Percentiles rank a stretch among this genome's conserved stretches.
Evolutionary conservation across 108 stramenopile species (phyloP).

Genomic region (Parmales sp.): DNA sequence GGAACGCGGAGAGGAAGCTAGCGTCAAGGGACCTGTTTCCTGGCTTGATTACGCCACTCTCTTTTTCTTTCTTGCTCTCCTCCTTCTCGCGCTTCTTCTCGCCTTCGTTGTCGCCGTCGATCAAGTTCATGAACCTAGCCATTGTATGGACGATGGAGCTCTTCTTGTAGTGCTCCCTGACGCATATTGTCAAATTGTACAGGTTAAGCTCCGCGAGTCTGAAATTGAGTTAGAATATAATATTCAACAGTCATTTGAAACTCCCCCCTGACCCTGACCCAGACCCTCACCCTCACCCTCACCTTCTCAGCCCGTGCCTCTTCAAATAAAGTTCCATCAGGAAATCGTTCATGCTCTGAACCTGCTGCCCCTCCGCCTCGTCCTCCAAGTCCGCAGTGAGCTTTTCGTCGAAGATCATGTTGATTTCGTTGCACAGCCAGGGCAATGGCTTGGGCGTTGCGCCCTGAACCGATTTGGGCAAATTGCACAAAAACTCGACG

Average conservation of each 20-base stretch:
- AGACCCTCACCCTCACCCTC: too few species aligned
- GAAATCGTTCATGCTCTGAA: constrained; percentile 30
- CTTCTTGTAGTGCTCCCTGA: constrained; percentile 24
- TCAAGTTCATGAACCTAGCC: constrained; percentile 23
- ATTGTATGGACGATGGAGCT: constrained; percentile 23
- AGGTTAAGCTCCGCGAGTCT: constrained; percentile 33
- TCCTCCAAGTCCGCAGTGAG: constrained; percentile 18
- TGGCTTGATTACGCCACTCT: constrained; percentile 11
- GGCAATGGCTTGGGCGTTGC: constrained; percentile 17
- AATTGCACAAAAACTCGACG: constrained; percentile 33
- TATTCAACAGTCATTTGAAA: too few species aligned
- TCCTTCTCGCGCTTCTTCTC: background rate
- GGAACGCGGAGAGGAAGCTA: constrained; percentile 18
- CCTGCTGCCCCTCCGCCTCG: constrained; percentile 23
- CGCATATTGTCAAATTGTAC: constrained; percentile 23
- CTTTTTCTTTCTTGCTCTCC: constrained; percentile 12
- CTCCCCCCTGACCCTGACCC: too few species aligned
- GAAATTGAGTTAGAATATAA: too few species aligned
- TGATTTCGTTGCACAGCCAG: constrained; percentile 27
- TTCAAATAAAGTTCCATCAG: constrained; percentile 32
- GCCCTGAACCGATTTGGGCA: constrained; percentile 28
- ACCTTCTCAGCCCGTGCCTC: constrained; percentile 19
- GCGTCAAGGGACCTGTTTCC: constrained; percentile 8
- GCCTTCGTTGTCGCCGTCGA: background rate
- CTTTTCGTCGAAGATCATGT: constrained; percentile 31